A percentile compares a stretch with the other conserved stretches of the same genome.
Evolutionary conservation across 2,329 filamentous ascomycete species (phyloP).

Genomic region (Bertia moriformis): DNA sequence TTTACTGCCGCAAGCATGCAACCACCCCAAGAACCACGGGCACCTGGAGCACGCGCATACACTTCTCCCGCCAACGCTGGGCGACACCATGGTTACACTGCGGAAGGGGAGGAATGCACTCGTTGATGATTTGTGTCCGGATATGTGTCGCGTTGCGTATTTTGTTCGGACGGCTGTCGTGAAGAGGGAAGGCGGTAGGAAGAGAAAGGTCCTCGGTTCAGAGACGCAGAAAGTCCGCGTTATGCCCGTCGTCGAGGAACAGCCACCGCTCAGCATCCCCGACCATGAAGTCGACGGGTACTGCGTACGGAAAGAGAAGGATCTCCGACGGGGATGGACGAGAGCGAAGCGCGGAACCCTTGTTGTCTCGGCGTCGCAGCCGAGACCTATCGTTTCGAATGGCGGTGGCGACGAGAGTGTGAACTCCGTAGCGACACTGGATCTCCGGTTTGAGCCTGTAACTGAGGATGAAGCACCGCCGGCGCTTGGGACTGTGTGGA

Average conservation of each 20-base stretch:
- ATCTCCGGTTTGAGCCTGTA: constrained; percentile 44
- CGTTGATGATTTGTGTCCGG: not conserved
- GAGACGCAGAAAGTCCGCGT: constrained; percentile 40
- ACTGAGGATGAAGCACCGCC: constrained; percentile 33
- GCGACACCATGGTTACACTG: constrained; percentile 36
- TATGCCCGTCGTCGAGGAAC: constrained; percentile 40
- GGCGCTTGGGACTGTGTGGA: constrained; percentile 30
- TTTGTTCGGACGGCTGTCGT: not conserved
- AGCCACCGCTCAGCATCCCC: constrained; percentile 34
- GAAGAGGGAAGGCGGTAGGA: not conserved
- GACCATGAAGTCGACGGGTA: not conserved
- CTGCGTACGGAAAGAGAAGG: not conserved
- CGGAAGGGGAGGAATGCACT: constrained; percentile 35
- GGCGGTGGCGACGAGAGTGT: not conserved
- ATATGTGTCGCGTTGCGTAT: not conserved
- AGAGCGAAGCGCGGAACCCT: not conserved
- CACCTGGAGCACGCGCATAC: constrained; percentile 39
- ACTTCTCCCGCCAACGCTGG: constrained; percentile 44
- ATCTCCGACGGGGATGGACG: not conserved
- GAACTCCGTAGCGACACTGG: constrained; percentile 26
- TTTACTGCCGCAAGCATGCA: constrained; percentile 43
- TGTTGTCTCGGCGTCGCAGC: not conserved
- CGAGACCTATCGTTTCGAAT: not conserved
- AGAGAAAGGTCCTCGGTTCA: constrained; percentile 26
- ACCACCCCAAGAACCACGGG: constrained; percentile 31